phyloP scores from a whole-genome alignment of 495 filamentous ascomycete genomes.

The Xylaria bambusicola region DNA sequence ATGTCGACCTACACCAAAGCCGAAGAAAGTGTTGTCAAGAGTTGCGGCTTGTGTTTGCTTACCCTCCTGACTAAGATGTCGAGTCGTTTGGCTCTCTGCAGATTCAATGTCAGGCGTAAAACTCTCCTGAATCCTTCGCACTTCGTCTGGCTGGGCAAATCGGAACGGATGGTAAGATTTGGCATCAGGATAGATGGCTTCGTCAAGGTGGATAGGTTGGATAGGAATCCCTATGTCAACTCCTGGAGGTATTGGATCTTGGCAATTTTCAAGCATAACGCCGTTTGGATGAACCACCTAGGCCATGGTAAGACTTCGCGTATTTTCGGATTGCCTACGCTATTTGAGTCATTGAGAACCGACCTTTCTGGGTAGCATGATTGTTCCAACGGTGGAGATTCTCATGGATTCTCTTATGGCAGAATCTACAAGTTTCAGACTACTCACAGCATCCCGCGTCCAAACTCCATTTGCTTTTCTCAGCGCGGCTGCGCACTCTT shows the following conservation, averaged over 20 bases:
- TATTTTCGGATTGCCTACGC: background rate
- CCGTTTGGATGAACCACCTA: slow-evolving; percentile 12
- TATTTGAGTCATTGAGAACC: background rate
- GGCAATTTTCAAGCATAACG: slow-evolving; percentile 2
- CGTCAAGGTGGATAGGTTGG: slow-evolving; percentile 18
- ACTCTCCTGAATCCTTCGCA: too few species aligned
- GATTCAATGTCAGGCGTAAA: too few species aligned
- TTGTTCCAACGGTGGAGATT: background rate
- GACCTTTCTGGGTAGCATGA: slow-evolving; percentile 13
- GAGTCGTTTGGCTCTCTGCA: too few species aligned
- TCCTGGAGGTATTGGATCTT: slow-evolving; percentile 21
- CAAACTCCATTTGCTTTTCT: slow-evolving; percentile 12
- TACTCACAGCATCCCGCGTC: slow-evolving; percentile 3
- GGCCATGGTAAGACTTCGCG: background rate
- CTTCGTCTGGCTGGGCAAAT: too few species aligned
- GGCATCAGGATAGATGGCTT: slow-evolving; percentile 21
- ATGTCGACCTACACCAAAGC: too few species aligned
- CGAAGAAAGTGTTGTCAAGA: too few species aligned
- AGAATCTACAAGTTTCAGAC: slow-evolving; percentile 16
- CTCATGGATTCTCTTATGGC: slow-evolving; percentile 23
- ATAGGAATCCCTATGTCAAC: slow-evolving; percentile 13
- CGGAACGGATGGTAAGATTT: slow-evolving; percentile 18
- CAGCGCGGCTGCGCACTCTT: slow-evolving; percentile 10
- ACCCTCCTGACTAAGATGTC: too few species aligned
- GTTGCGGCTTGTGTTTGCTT: too few species aligned